These are phyloP conservation scores for Pythium diclinum DNA, from an alignment of 352 stramenopile genomes.

Conservation along the genomic window DNA sequence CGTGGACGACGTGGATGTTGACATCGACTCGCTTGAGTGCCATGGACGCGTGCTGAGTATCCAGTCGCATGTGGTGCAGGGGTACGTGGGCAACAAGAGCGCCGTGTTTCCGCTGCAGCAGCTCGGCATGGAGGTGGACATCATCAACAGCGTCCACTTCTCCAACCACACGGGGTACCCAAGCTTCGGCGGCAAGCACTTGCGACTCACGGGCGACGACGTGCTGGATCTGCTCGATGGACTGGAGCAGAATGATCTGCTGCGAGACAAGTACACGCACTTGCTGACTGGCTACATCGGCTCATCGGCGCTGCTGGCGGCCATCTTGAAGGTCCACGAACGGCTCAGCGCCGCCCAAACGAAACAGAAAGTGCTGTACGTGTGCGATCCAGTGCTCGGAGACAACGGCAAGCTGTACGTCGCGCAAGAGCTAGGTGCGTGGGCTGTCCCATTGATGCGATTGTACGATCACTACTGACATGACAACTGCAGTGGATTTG, in stretches of 20 bases:
- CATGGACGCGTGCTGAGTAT: conserved; percentile 79
- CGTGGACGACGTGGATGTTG: conserved; percentile 5
- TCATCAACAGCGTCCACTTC: conserved; percentile 88
- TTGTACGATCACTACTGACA: not conserved
- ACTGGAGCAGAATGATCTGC: conserved; percentile 67
- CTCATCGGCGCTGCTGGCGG: conserved; percentile 61
- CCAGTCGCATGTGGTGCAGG: conserved; percentile 86
- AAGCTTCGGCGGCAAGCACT: conserved; percentile 62
- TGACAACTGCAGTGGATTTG: conserved; percentile 53
- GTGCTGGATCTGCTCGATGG: conserved; percentile 75
- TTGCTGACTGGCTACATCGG: conserved; percentile 83
- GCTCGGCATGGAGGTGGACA: conserved; percentile 82
- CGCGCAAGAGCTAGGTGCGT: conserved; percentile 64
- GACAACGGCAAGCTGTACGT: conserved; percentile 84
- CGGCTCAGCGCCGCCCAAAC: conserved; percentile 51
- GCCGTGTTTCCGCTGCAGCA: conserved; percentile 83
- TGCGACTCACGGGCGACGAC: conserved; percentile 67
- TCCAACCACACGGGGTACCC: conserved; percentile 86
- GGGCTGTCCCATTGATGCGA: not conserved
- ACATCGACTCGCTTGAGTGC: conserved; percentile 28
- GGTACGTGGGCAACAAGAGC: conserved; percentile 87
- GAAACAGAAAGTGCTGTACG: conserved; percentile 55
- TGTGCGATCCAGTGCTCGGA: conserved; percentile 83
- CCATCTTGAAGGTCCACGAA: conserved; percentile 65
- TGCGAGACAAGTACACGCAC: conserved; percentile 70